These are phyloP conservation scores for Pythium utonaiense DNA, from an alignment of 352 stramenopile genomes.

Conservation along the genomic window DNA sequence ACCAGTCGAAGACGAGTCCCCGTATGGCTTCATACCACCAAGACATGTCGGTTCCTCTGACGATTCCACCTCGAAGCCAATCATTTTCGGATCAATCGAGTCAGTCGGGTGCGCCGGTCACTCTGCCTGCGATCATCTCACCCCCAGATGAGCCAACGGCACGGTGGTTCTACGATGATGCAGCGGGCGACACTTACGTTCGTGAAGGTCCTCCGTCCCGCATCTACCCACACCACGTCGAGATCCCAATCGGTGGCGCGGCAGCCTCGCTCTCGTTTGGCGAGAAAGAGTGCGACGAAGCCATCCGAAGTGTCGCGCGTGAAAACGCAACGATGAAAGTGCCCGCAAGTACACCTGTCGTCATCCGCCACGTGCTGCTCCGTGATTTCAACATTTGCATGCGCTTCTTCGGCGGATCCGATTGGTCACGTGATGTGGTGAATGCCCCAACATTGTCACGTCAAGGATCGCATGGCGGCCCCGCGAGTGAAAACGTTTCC, in stretches of 20 bases:
- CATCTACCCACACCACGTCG: constrained; percentile 85
- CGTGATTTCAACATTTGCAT: constrained; percentile 88
- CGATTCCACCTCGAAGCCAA: constrained; percentile 38
- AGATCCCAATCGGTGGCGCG: constrained; percentile 81
- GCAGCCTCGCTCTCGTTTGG: constrained; percentile 84
- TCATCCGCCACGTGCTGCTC: constrained; percentile 77
- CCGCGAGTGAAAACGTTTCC: constrained; percentile 9
- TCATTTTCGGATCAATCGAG: constrained; percentile 50
- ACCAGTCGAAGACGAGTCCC: background rate
- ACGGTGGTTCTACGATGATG: constrained; percentile 79
- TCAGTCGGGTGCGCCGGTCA: constrained; percentile 38
- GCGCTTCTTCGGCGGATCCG: constrained; percentile 82
- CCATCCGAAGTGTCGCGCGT: constrained; percentile 64
- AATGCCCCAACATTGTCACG: constrained; percentile 29
- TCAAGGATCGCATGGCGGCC: background rate
- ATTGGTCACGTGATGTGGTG: constrained; percentile 63
- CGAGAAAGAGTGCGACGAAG: constrained; percentile 75
- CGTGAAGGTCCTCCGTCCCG: constrained; percentile 56
- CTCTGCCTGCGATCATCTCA: constrained; percentile 46
- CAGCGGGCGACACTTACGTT: constrained; percentile 24
- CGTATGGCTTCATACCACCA: constrained; percentile 5
- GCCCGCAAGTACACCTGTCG: constrained; percentile 43
- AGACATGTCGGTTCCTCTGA: constrained; percentile 39
- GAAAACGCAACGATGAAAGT: constrained; percentile 55
- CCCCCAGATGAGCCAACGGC: constrained; percentile 70